These are phyloP conservation scores for Yamagishiella unicocca DNA, from an alignment of 139 green algal genomes.

Conservation along the genomic window DNA sequence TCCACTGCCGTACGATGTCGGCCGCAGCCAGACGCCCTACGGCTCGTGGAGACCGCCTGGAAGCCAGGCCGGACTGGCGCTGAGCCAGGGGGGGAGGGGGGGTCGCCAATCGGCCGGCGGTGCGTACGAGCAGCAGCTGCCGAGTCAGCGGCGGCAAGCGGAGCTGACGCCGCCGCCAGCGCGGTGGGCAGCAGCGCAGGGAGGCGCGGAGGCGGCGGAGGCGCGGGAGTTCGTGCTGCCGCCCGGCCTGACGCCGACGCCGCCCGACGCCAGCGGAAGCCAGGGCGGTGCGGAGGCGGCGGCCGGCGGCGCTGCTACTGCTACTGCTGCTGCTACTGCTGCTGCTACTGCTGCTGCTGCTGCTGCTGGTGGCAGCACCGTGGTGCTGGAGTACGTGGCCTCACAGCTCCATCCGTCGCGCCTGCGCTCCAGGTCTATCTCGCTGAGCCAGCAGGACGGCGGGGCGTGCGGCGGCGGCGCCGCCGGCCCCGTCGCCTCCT, in stretches of 20 bases:
- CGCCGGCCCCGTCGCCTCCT: background rate
- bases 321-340: background rate
- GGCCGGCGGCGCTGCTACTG: background rate
- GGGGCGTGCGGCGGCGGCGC: no score
- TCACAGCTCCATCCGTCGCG: constrained; percentile 36
- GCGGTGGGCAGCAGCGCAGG: no score
- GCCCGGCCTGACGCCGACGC: background rate
- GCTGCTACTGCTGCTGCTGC: background rate
- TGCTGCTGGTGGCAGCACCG: background rate
- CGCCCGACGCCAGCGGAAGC: no score
- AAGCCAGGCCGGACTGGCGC: background rate
- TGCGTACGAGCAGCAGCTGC: no score
- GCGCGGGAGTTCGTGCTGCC: background rate
- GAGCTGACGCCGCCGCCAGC: background rate
- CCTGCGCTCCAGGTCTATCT: background rate
- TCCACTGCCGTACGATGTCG: background rate
- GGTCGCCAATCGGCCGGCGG: no score
- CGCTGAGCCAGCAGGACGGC: background rate
- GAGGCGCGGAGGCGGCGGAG: background rate
- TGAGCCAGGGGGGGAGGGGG: no score
- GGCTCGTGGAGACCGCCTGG: background rate
- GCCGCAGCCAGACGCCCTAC: background rate
- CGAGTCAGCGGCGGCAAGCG: background rate
- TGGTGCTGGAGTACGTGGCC: constrained; percentile 20
- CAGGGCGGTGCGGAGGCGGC: no score